Percentiles rank a stretch among this genome's conserved stretches.
These are phyloP conservation scores for Torulaspora gathmanii DNA, from an alignment of 805 yeast species.

Conservation along the genomic window DNA sequence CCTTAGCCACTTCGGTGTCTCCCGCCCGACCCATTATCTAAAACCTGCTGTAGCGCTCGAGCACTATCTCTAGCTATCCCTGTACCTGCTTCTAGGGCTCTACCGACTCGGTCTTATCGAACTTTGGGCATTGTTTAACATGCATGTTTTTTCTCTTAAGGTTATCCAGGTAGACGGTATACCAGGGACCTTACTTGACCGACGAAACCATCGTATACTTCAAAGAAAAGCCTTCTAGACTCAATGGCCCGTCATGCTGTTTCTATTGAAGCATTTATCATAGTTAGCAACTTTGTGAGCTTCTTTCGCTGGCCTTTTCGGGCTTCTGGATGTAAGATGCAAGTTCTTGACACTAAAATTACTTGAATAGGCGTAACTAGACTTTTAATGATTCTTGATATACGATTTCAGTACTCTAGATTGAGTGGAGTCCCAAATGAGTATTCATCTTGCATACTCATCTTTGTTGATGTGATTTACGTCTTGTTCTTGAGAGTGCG, in stretches of 20 bases:
- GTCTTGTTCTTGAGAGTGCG: not conserved
- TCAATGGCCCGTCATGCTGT: not conserved
- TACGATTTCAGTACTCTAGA: not conserved
- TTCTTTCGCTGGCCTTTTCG: not conserved
- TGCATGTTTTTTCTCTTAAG: no score
- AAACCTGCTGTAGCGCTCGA: not conserved
- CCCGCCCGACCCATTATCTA: conserved; percentile 7
- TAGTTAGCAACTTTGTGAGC: not conserved
- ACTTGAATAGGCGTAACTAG: not conserved
- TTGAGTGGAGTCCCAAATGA: no score
- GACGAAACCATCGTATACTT: not conserved
- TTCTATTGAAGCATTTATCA: not conserved
- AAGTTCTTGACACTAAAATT: not conserved
- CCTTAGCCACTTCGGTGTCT: not conserved
- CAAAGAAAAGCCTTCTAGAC: not conserved
- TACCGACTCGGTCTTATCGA: not conserved
- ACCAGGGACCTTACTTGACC: no score
- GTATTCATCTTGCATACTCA: no score
- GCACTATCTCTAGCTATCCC: not conserved
- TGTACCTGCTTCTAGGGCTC: not conserved
- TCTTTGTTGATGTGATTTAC: not conserved
- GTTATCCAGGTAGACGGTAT: no score
- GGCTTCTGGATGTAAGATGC: not conserved
- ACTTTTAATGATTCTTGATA: not conserved
- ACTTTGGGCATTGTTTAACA: no score